Conservation (phyloP, 495 filamentous ascomycete species). For the Penicillium diatomitis region DNA sequence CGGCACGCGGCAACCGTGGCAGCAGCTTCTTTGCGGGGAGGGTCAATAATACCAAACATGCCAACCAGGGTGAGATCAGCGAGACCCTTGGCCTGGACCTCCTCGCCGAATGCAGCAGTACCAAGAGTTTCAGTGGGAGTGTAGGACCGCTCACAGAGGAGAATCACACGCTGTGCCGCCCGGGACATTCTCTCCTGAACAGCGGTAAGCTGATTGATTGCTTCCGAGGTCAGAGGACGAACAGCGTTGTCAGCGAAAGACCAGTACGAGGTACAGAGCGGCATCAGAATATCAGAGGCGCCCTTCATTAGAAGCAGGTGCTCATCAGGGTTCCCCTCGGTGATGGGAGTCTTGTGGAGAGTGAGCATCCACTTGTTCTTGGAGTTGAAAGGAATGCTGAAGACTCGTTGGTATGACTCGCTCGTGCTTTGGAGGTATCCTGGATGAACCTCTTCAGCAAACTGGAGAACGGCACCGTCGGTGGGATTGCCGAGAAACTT, state of each 20-base stretch:
- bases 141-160: conserved; percentile 34
- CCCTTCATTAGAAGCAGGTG: conserved; percentile 39
- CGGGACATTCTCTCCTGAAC: conserved; percentile 35
- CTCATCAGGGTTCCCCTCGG: neutral
- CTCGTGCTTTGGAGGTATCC: conserved; percentile 31
- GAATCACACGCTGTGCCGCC: conserved; percentile 43
- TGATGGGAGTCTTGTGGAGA: conserved; percentile 14
- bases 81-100: conserved; percentile 27
- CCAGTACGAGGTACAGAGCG: conserved; percentile 35
- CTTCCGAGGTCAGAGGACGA: conserved; percentile 24
- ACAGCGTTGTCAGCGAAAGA: conserved; percentile 25
- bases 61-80: conserved; percentile 39
- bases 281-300: conserved; percentile 41
- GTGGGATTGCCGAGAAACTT: conserved; percentile 64
- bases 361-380: conserved; percentile 61
- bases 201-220: conserved; percentile 22
- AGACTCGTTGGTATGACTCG: conserved; percentile 44
- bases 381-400: conserved; percentile 65
- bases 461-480: conserved; percentile 59
- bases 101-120: conserved; percentile 35
- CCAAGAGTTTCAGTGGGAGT: conserved; percentile 12
- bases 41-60: conserved; percentile 49
- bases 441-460: conserved; percentile 50
- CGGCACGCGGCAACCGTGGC: conserved; percentile 41
- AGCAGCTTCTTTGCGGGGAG: conserved; percentile 55